Evolutionary conservation across 1,284 basidiomycete species (phyloP).

Genomic region (Mycosarcoma mackinlayi): DNA sequence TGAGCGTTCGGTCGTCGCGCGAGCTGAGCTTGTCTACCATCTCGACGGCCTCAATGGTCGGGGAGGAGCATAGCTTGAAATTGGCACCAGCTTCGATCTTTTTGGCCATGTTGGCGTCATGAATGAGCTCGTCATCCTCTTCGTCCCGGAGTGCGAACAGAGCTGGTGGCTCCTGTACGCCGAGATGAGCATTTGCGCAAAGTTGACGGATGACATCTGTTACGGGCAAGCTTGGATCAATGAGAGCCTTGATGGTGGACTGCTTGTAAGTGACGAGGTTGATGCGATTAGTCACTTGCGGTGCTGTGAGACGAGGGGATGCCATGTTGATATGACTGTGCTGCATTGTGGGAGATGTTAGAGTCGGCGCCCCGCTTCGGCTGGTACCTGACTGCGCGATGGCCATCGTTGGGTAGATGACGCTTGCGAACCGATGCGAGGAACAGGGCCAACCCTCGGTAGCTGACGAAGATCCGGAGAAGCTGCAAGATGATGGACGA

Average conservation of each 20-base stretch:
- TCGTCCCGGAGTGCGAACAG: slow-evolving; percentile 84
- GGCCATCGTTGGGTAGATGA: slow-evolving; percentile 17
- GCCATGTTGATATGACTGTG: slow-evolving; percentile 22
- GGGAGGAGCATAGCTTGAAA: slow-evolving; percentile 77
- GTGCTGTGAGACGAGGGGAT: slow-evolving; percentile 22
- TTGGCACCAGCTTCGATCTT: slow-evolving; percentile 61
- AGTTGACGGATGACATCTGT: slow-evolving; percentile 67
- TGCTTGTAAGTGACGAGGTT: slow-evolving; percentile 60
- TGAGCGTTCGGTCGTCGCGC: slow-evolving; percentile 75
- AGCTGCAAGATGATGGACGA: too few relatives aligned
- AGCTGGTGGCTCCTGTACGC: slow-evolving; percentile 82
- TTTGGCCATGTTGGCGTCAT: slow-evolving; percentile 72
- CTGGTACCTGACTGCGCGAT: slow-evolving; percentile 23
- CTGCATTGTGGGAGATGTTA: slow-evolving; percentile 7
- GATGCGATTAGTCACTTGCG: slow-evolving; percentile 42
- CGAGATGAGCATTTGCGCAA: slow-evolving; percentile 73
- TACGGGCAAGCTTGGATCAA: slow-evolving; percentile 56
- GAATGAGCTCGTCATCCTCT: slow-evolving; percentile 87
- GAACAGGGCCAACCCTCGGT: too few relatives aligned
- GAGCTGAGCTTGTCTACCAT: slow-evolving; percentile 78
- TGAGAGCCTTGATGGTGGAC: slow-evolving; percentile 60
- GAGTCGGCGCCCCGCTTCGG: slow-evolving; percentile 7
- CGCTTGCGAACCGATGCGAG: neutral
- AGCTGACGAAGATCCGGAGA: too few relatives aligned
- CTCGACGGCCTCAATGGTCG: slow-evolving; percentile 82